A percentile compares a stretch with the other conserved stretches of the same genome.
phyloP scores from a whole-genome alignment of 2,329 filamentous ascomycete species.

The Cadophora sp. region DNA sequence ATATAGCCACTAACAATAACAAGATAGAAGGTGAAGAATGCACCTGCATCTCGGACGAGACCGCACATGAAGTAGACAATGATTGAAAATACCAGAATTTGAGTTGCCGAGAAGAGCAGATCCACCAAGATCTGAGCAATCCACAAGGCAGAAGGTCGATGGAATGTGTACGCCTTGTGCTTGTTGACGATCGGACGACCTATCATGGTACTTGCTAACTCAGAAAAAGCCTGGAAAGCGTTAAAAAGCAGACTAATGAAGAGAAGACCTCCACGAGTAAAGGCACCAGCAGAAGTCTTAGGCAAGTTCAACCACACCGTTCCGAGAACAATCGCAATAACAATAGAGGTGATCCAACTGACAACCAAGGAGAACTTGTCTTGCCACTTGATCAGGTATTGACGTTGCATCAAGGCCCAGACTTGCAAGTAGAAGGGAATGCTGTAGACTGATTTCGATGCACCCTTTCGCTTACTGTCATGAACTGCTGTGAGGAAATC shows the following conservation, averaged over 20 bases:
- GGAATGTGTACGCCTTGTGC: conserved; percentile 83
- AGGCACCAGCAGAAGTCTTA: conserved; percentile 71
- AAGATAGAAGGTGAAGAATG: conserved; percentile 80
- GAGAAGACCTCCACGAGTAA: conserved; percentile 81
- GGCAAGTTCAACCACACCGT: conserved; percentile 79
- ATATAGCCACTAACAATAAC: conserved; percentile 73
- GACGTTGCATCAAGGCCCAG: conserved; percentile 82
- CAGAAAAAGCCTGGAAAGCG: conserved; percentile 84
- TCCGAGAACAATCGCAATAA: conserved; percentile 80
- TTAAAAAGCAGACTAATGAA: conserved; percentile 85
- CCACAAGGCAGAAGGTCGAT: conserved; percentile 82
- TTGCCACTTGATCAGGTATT: conserved; percentile 86
- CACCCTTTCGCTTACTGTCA: conserved; percentile 79
- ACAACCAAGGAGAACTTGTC: conserved; percentile 80
- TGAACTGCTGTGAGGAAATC: conserved; percentile 79
- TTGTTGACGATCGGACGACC: conserved; percentile 82
- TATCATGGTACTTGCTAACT: conserved; percentile 77
- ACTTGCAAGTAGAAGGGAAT: conserved; percentile 85
- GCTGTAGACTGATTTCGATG: conserved; percentile 77
- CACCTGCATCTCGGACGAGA: conserved; percentile 70
- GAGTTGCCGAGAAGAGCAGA: conserved; percentile 71
- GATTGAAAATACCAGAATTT: conserved; percentile 75
- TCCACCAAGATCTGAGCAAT: conserved; percentile 85
- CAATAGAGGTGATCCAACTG: conserved; percentile 73
- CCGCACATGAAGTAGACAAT: conserved; percentile 84